These are phyloP conservation scores for Pythium myriotylum DNA, from an alignment of 352 stramenopile genomes.

Conservation along the genomic window DNA sequence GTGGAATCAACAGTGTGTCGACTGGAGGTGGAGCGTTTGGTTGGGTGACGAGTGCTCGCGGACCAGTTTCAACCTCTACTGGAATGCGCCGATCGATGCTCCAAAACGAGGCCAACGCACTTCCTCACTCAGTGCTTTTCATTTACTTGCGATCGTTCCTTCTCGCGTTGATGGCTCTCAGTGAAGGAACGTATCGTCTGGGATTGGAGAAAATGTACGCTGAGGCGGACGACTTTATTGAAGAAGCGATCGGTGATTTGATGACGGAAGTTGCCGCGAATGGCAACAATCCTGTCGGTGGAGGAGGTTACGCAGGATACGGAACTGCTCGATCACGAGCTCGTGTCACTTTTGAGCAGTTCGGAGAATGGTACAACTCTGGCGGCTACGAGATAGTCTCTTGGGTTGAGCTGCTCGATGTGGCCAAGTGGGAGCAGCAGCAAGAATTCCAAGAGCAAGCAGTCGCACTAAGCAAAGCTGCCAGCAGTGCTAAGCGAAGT, in stretches of 20 bases:
- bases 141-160: constrained; percentile 87
- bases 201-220: constrained; percentile 87
- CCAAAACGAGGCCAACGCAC: constrained; percentile 53
- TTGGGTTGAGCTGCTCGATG: constrained; percentile 86
- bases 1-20: constrained; percentile 49
- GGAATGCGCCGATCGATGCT: constrained; percentile 40
- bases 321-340: constrained; percentile 64
- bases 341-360: constrained; percentile 89
- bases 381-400: constrained; percentile 81
- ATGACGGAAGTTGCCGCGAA: constrained; percentile 78
- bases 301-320: constrained; percentile 52
- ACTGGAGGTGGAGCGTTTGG: constrained; percentile 55
- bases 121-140: constrained; percentile 83
- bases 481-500: constrained; percentile 29
- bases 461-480: constrained; percentile 28
- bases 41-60: constrained; percentile 54
- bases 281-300: constrained; percentile 40
- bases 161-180: constrained; percentile 84
- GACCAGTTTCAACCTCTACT: constrained; percentile 32
- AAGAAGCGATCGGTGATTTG: constrained; percentile 84
- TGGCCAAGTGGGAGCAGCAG: constrained; percentile 82
- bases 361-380: constrained; percentile 91
- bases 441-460: constrained; percentile 66
- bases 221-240: constrained; percentile 85
- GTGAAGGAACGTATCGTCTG: constrained; percentile 78